Evolutionary conservation across 1,139 yeast species (phyloP).

Genomic region (Spencermartinsiella ligniputridi): DNA sequence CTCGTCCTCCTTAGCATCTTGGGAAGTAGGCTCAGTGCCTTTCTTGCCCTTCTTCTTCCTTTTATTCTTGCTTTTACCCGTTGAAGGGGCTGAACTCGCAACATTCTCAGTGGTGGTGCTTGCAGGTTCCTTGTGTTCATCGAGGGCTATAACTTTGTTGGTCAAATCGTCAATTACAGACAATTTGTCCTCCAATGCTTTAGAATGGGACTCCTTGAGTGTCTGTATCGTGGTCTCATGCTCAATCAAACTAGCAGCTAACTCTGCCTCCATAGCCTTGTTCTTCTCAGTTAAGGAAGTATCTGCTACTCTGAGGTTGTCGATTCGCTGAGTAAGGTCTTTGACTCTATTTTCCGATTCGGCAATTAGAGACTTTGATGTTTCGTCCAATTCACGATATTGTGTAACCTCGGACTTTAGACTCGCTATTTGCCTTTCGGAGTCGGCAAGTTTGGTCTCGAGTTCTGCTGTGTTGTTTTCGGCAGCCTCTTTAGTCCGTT

Average conservation of each 20-base stretch:
- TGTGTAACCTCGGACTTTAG: slow-evolving; percentile 13
- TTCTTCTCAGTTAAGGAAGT: not conserved
- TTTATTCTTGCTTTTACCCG: slow-evolving; percentile 19
- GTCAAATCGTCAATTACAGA: not conserved
- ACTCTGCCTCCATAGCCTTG: not conserved
- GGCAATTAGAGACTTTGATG: slow-evolving; percentile 4
- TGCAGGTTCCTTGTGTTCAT: too few species aligned
- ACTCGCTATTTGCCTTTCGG: not conserved
- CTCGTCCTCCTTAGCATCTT: slow-evolving; percentile 9
- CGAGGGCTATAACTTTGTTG: not conserved
- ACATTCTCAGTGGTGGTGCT: too few species aligned
- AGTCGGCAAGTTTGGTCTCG: slow-evolving; percentile 1
- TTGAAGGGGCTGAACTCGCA: slow-evolving; percentile 10
- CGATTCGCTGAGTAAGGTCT: not conserved
- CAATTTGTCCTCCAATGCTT: not conserved
- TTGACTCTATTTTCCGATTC: not conserved
- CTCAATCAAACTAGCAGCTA: not conserved
- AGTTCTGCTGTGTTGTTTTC: slow-evolving; percentile 10
- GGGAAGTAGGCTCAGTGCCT: slow-evolving; percentile 21
- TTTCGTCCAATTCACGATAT: slow-evolving; percentile 3
- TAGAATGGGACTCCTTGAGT: not conserved
- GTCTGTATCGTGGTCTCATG: not conserved
- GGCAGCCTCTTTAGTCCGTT: slow-evolving; percentile 15
- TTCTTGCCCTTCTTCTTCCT: slow-evolving; percentile 27
- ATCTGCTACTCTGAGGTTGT: not conserved